Conservation (phyloP, 495 filamentous ascomycete species). For the Trichocladium antarcticum region DNA sequence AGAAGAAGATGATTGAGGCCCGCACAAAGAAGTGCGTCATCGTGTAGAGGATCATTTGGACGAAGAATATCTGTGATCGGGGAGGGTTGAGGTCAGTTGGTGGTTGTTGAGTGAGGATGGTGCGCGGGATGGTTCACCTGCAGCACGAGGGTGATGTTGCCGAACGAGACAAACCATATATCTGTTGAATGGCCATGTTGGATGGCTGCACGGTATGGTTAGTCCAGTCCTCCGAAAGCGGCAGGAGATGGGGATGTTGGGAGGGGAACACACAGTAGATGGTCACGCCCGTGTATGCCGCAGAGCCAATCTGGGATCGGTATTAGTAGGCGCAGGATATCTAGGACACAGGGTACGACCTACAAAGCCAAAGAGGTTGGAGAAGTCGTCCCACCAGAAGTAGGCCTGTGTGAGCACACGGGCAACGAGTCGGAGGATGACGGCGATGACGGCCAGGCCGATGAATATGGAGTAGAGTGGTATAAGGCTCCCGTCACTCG, state of each 20-base stretch:
- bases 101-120: not conserved
- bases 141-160: slow-evolving; percentile 31
- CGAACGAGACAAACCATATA: slow-evolving; percentile 37
- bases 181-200: slow-evolving; percentile 34
- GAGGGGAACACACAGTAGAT: not conserved
- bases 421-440: slow-evolving; percentile 19
- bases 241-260: not conserved
- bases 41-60: slow-evolving; percentile 30
- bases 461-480: slow-evolving; percentile 17
- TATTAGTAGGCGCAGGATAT: not conserved
- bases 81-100: not conserved
- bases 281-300: slow-evolving; percentile 8
- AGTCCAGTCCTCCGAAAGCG: not conserved
- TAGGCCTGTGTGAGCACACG: slow-evolving; percentile 22
- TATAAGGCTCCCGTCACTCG: slow-evolving; percentile 8
- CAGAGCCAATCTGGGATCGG: slow-evolving; percentile 4
- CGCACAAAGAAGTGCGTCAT: slow-evolving; percentile 31
- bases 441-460: slow-evolving; percentile 16
- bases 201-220: slow-evolving; percentile 19
- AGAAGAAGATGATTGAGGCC: slow-evolving; percentile 41
- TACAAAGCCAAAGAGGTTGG: slow-evolving; percentile 22
- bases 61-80: slow-evolving; percentile 14
- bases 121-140: slow-evolving; percentile 1
- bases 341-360: not conserved
- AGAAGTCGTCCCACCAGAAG: slow-evolving; percentile 29